Conservation (phyloP, 495 filamentous ascomycete genomes). For the Daldinia loculata region DNA sequence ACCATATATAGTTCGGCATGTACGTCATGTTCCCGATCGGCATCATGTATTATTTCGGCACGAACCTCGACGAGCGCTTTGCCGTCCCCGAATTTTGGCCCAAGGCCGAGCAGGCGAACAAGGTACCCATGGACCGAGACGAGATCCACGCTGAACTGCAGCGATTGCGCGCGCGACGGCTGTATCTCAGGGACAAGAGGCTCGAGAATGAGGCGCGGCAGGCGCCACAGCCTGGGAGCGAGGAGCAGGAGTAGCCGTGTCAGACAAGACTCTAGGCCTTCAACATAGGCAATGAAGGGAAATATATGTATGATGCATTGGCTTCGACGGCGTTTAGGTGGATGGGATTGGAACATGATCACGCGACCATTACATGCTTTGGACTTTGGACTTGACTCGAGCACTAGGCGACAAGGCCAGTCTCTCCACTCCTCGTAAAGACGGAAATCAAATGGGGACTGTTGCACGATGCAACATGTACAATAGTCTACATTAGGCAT, state of each 20-base stretch:
- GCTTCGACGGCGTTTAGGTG: constrained; percentile 32
- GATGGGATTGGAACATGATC: background rate
- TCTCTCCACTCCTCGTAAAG: constrained; percentile 19
- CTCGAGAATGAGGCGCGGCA: constrained; percentile 63
- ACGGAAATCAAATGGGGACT: background rate
- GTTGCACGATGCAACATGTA: constrained; percentile 6
- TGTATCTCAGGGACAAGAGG: constrained; percentile 67
- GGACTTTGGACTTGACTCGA: background rate
- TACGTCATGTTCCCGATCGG: constrained; percentile 99
- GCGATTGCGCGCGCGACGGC: constrained; percentile 68
- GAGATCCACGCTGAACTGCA: constrained; percentile 84
- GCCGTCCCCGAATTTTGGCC: constrained; percentile 93
- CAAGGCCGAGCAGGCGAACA: constrained; percentile 81
- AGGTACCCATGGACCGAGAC: constrained; percentile 85
- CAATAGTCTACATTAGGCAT: constrained; percentile 16
- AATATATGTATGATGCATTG: constrained; percentile 19
- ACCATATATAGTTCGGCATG: constrained; percentile 79
- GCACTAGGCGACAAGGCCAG: background rate
- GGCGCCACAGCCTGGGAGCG: constrained; percentile 45
- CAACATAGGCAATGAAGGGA: background rate
- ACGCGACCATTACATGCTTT: background rate
- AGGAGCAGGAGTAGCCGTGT: constrained; percentile 29
- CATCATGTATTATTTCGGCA: constrained; percentile 99
- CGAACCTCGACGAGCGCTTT: constrained; percentile 94
- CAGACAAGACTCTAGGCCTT: background rate